Conservation (phyloP, 2,329 filamentous ascomycete genomes). For the Claviceps sp. region DNA sequence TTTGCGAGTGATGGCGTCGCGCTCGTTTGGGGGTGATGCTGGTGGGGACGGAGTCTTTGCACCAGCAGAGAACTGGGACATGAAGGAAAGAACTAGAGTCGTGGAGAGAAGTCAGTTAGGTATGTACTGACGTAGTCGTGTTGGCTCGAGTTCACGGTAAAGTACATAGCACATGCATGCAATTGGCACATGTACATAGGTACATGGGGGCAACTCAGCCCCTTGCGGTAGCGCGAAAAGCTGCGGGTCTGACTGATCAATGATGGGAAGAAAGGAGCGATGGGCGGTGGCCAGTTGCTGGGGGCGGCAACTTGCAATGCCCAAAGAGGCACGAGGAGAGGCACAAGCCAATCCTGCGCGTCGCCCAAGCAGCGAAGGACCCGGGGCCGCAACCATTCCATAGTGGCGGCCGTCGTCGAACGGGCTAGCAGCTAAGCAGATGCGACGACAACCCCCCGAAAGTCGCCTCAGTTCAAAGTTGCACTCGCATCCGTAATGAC, state of each 20-base stretch:
- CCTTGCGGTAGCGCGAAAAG: neutral
- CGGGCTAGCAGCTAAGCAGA: too few relatives aligned
- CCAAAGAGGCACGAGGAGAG: too few relatives aligned
- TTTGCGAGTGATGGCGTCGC: slow-evolving; percentile 18
- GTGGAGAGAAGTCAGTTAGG: slow-evolving; percentile 4
- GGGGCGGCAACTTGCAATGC: neutral
- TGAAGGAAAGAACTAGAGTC: slow-evolving; percentile 70
- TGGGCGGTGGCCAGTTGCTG: neutral
- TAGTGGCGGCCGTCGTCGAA: too few relatives aligned
- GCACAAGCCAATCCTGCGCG: too few relatives aligned
- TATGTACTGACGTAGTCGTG: slow-evolving; percentile 1
- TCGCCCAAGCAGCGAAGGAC: too few relatives aligned
- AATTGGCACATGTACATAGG: neutral
- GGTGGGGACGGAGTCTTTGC: slow-evolving; percentile 32
- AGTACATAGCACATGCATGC: neutral
- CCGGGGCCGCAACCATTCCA: too few relatives aligned
- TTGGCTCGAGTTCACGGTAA: neutral
- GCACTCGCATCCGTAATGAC: neutral
- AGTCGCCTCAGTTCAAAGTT: too few relatives aligned
- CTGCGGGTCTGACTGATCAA: neutral
- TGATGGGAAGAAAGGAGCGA: neutral
- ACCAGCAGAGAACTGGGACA: slow-evolving; percentile 59
- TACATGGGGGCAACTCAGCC: neutral
- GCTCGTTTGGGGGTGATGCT: slow-evolving; percentile 29
- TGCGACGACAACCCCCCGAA: too few relatives aligned